These are phyloP conservation scores for Eutrema japonicum DNA, from an alignment of 345 rosid genomes.

Conservation along the genomic window DNA sequence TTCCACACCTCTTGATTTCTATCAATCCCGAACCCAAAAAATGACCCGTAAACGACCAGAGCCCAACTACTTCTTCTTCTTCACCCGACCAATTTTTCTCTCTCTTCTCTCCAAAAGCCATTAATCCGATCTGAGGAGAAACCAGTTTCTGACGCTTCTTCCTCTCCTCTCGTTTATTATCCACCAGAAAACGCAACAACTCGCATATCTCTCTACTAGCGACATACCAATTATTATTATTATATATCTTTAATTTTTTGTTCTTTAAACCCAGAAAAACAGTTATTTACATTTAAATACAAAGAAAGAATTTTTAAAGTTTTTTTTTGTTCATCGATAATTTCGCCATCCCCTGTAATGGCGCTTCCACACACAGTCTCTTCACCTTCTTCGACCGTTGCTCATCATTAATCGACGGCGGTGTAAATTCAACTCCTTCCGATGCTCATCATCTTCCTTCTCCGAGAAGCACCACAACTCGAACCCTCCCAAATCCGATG, in stretches of 20 bases:
- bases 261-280: not conserved
- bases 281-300: not conserved
- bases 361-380: constrained; percentile 71
- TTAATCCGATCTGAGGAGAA: no score
- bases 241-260: not conserved
- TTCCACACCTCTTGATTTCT: no score
- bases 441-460: constrained; percentile 41
- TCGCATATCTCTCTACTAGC: constrained; percentile 4
- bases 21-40: no score
- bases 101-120: no score
- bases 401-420: constrained; percentile 20
- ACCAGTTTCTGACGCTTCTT: not conserved
- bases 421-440: constrained; percentile 15
- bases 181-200: constrained; percentile 24
- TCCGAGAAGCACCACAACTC: constrained; percentile 42
- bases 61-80: no score
- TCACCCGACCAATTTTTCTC: no score
- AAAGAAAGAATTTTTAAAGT: not conserved
- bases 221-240: constrained; percentile 12
- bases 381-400: constrained; percentile 46
- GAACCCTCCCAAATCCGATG: constrained; percentile 55
- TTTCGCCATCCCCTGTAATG: constrained; percentile 45
- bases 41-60: no score
- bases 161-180: constrained; percentile 43
- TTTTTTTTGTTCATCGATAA: not conserved